phyloP scores from a whole-genome alignment of 2,329 filamentous ascomycete genomes.

The Capronia epimyces region DNA sequence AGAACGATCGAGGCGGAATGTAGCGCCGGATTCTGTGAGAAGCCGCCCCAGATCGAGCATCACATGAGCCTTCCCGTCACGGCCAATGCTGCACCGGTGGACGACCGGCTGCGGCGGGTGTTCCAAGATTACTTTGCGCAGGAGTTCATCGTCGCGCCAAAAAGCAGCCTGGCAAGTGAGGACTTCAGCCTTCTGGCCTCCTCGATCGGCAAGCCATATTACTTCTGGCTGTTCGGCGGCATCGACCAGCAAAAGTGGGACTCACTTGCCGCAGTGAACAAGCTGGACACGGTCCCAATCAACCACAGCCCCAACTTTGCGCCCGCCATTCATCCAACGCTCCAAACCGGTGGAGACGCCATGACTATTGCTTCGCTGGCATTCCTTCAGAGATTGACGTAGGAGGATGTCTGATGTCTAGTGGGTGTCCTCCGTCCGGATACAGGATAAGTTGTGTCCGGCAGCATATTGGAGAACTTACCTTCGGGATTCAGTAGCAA shows the following conservation, averaged over 20 bases:
- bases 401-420: too few species aligned
- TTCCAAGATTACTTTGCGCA: conserved; percentile 47
- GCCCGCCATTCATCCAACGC: conserved; percentile 54
- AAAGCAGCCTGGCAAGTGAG: conserved; percentile 39
- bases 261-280: not conserved
- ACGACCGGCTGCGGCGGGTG: conserved; percentile 38
- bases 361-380: conserved; percentile 46
- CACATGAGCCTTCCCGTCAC: conserved; percentile 50
- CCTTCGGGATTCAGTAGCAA: too few species aligned
- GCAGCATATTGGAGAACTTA: too few species aligned
- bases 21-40: conserved; percentile 45
- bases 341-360: conserved; percentile 49
- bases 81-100: conserved; percentile 46
- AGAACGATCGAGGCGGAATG: conserved; percentile 54
- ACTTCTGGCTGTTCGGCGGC: conserved; percentile 55
- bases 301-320: conserved; percentile 57
- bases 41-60: conserved; percentile 44
- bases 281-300: conserved; percentile 36
- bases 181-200: conserved; percentile 56
- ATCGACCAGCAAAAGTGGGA: conserved; percentile 9
- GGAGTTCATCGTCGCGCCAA: conserved; percentile 15
- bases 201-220: conserved; percentile 44
- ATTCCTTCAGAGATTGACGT: too few species aligned
- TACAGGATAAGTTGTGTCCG: too few species aligned
- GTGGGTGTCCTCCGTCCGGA: too few species aligned